phyloP scores from a whole-genome alignment of 768 basidiomycete species.

The Mycena indigotica region DNA sequence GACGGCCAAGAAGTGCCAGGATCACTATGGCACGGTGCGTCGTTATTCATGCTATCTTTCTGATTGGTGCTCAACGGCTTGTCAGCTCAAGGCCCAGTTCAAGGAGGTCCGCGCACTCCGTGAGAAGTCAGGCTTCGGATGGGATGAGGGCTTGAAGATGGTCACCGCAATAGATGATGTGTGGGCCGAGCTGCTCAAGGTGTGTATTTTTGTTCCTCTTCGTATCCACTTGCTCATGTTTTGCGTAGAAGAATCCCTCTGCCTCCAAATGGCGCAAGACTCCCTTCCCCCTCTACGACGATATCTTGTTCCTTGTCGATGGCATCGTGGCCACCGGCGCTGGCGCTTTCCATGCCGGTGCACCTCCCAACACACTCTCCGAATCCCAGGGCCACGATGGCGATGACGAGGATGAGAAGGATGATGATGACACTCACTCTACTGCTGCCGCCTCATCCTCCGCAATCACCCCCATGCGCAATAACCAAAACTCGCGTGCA shows the following conservation, averaged over 20 bases:
- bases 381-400: background rate
- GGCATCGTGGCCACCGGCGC: conserved; percentile 5
- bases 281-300: conserved; percentile 13
- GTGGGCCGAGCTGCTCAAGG: conserved; percentile 19
- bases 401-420: no score
- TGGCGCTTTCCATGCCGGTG: conserved; percentile 11
- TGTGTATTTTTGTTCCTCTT: conserved; percentile 3
- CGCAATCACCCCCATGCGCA: background rate
- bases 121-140: conserved; percentile 30
- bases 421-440: no score
- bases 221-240: background rate
- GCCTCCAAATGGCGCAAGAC: conserved; percentile 26
- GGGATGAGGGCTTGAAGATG: conserved; percentile 27
- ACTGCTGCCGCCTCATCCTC: background rate
- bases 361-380: background rate
- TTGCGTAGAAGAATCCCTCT: conserved; percentile 16
- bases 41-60: background rate
- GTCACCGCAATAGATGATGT: conserved; percentile 33
- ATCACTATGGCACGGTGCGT: conserved; percentile 4
- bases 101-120: conserved; percentile 17
- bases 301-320: conserved; percentile 11
- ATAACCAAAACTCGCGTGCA: background rate
- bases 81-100: conserved; percentile 21
- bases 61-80: background rate
- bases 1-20: background rate